Evolutionary conservation across 2,329 filamentous ascomycete genomes (phyloP).

Genomic region (Arthrobotrys conoides): DNA sequence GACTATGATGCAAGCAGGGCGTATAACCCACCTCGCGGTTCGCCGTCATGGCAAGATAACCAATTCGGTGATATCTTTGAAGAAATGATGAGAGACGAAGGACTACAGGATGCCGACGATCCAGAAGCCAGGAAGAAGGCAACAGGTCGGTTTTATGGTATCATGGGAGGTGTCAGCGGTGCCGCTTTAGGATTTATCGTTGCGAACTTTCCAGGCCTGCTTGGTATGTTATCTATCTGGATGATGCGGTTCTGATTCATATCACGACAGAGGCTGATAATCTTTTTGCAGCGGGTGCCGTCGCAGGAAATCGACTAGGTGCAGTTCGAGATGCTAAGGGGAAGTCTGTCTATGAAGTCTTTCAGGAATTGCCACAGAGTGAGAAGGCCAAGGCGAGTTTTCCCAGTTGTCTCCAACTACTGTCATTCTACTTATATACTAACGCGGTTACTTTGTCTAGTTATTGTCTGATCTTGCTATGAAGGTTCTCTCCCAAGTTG

Average conservation of each 20-base stretch:
- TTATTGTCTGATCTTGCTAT: conserved; percentile 63
- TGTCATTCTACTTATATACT: conserved; percentile 31
- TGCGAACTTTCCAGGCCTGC: conserved; percentile 85
- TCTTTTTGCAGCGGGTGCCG: conserved; percentile 78
- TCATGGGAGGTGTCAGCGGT: conserved; percentile 87
- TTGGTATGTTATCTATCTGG: conserved; percentile 66
- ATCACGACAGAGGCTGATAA: not conserved
- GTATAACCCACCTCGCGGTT: conserved; percentile 43
- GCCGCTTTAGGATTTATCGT: conserved; percentile 95
- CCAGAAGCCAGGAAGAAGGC: conserved; percentile 69
- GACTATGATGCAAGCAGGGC: conserved; percentile 82
- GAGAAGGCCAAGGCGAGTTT: conserved; percentile 80
- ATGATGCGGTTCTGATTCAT: not conserved
- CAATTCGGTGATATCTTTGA: conserved; percentile 93
- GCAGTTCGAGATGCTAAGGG: conserved; percentile 89
- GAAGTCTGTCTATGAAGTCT: conserved; percentile 95
- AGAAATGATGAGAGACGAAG: conserved; percentile 89
- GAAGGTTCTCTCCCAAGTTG: conserved; percentile 63
- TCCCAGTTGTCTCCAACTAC: not conserved
- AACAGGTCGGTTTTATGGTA: conserved; percentile 85
- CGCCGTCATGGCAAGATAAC: conserved; percentile 72
- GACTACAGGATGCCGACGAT: conserved; percentile 80
- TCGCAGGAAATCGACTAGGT: conserved; percentile 92
- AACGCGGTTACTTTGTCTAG: conserved; percentile 46
- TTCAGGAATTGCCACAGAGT: conserved; percentile 83